A percentile compares a stretch with the other conserved stretches of the same genome.
Conservation (phyloP, 352 stramenopile genomes). For the Thalassiosira pacifica region DNA sequence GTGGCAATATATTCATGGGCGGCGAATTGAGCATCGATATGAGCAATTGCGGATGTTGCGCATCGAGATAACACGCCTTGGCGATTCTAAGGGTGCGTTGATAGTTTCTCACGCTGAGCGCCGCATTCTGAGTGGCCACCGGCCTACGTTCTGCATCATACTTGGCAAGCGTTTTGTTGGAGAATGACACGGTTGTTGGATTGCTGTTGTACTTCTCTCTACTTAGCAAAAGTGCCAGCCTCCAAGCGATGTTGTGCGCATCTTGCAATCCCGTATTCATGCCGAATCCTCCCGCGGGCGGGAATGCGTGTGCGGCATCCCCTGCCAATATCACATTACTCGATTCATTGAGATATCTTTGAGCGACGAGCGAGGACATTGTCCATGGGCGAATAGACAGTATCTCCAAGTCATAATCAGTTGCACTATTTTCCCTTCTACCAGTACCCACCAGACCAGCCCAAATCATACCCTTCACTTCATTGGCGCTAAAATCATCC, state of each 20-base stretch:
- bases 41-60: slow-evolving; percentile 72
- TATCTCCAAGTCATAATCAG: slow-evolving; percentile 65
- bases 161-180: slow-evolving; percentile 28
- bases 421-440: neutral
- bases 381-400: slow-evolving; percentile 87
- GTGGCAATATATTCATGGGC: slow-evolving; percentile 63
- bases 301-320: slow-evolving; percentile 94
- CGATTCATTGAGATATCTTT: slow-evolving; percentile 84
- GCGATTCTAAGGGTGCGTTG: slow-evolving; percentile 76
- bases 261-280: slow-evolving; percentile 95
- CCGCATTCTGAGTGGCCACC: slow-evolving; percentile 78
- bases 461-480: slow-evolving; percentile 73
- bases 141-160: slow-evolving; percentile 76
- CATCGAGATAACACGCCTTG: slow-evolving; percentile 80
- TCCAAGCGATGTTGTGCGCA: slow-evolving; percentile 93
- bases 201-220: slow-evolving; percentile 3
- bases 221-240: slow-evolving; percentile 86
- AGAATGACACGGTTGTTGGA: neutral
- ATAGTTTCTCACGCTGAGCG: slow-evolving; percentile 84
- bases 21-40: slow-evolving; percentile 59
- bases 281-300: slow-evolving; percentile 93
- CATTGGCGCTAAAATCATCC: slow-evolving; percentile 70
- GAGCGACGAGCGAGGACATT: slow-evolving; percentile 93
- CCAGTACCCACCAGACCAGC: slow-evolving; percentile 58
- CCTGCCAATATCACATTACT: slow-evolving; percentile 87